Evolutionary conservation across 768 basidiomycete species (phyloP), one percentile per base, ranked within the genome.

Genomic region (Basidioascus undulatus): DNA sequence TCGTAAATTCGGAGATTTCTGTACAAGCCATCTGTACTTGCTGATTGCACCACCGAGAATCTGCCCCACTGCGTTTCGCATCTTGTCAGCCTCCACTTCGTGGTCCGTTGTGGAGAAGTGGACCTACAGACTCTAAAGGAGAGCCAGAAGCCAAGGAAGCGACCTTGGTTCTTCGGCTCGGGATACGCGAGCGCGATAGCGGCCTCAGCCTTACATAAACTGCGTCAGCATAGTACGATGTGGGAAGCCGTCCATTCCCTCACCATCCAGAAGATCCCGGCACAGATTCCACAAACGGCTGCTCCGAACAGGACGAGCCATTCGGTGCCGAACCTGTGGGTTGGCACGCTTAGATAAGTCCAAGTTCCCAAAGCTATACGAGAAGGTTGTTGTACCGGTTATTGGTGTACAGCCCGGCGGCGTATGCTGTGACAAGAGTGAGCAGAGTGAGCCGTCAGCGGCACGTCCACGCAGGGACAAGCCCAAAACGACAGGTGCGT

Each of bases 281-380:
- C 50, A 0, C 19, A 23, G 31, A 43, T 39, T 11, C 50, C 50
- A 20, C 47, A 48, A 2, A 42, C 28, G 0, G 44, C 44, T 1
- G 50, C 47, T 11, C 47, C 47, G 11, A 51, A 43, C 15, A 49
- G 32, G 6, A 51, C 35, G 35, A 49, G 24, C 50, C 47, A 48
- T 3, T 25, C 23, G 32, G 20, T 49, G 5, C 44, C 42, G 12
- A 13, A 23, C 2, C n/a, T n/a, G n/a, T n/a, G n/a, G n/a, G n/a
- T n/a, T n/a, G n/a, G n/a, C n/a, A n/a, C n/a, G n/a, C n/a, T n/a
- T n/a, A n/a, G n/a, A n/a, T n/a, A n/a, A n/a, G n/a, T n/a, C n/a
- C n/a, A n/a, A n/a, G n/a, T n/a, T n/a, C n/a, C n/a, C n/a, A n/a
- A n/a, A n/a, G n/a, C n/a, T n/a, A n/a, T n/a, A n/a, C n/a, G n/a